These are phyloP conservation scores for Silene uniflora DNA, from an alignment of 148 eudicot genomes.

Conservation along the genomic window DNA sequence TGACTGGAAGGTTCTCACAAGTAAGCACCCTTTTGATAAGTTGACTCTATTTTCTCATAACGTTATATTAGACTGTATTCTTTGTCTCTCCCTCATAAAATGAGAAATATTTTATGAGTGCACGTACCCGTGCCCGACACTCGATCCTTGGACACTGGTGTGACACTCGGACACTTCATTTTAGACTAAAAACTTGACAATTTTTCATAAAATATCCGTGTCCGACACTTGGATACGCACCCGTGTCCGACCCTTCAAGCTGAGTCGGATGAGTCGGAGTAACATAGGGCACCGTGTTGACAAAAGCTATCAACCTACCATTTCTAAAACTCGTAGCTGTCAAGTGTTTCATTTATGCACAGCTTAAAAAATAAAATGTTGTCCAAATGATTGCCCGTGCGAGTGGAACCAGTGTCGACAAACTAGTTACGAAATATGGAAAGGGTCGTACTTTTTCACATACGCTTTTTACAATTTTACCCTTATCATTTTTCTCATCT, in stretches of 20 bases:
- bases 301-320: too few species aligned
- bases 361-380: neutral
- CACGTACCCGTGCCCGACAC: too few species aligned
- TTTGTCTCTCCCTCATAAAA: neutral
- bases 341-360: neutral
- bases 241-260: too few species aligned
- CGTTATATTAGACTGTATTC: neutral
- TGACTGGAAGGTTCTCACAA: constrained; percentile 65
- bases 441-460: too few species aligned
- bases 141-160: too few species aligned
- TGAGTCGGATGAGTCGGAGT: too few species aligned
- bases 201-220: too few species aligned
- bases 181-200: too few species aligned
- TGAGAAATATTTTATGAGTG: neutral
- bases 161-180: too few species aligned
- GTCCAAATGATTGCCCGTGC: neutral
- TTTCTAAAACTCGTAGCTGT: neutral
- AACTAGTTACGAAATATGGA: neutral
- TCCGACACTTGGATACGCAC: too few species aligned
- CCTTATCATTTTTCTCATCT: too few species aligned
- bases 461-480: too few species aligned
- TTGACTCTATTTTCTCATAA: neutral
- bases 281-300: neutral
- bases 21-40: constrained; percentile 40
- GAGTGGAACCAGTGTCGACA: neutral